phyloP scores from a whole-genome alignment of 768 basidiomycete genomes.

The Termitomyces sp. region DNA sequence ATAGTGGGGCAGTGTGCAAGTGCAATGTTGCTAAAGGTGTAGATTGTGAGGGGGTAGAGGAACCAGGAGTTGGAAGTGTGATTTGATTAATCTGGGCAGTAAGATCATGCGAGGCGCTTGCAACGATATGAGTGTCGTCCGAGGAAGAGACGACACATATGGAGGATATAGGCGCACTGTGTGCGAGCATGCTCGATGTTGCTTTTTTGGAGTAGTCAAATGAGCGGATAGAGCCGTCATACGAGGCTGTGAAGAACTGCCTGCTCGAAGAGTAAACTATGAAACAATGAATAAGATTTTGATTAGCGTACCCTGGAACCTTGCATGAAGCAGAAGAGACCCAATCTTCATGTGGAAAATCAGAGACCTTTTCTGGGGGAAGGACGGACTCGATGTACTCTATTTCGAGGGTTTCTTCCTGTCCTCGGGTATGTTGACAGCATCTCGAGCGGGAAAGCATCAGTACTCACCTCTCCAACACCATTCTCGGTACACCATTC shows the following conservation, averaged over 20 bases:
- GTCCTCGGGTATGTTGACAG: background rate
- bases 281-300: background rate
- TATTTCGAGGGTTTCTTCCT: constrained; percentile 90
- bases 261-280: constrained; percentile 29
- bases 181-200: constrained; percentile 42
- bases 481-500: constrained; percentile 73
- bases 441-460: background rate
- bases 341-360: constrained; percentile 90
- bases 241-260: constrained; percentile 71
- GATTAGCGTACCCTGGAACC: constrained; percentile 40
- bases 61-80: constrained; percentile 19
- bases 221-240: constrained; percentile 70
- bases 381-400: constrained; percentile 89
- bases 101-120: constrained; percentile 76
- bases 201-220: constrained; percentile 68
- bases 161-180: constrained; percentile 66
- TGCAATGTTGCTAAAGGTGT: constrained; percentile 61
- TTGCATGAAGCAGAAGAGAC: constrained; percentile 74
- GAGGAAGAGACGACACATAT: constrained; percentile 46
- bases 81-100: constrained; percentile 55
- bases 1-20: constrained; percentile 78
- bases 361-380: constrained; percentile 77
- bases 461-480: constrained; percentile 56
- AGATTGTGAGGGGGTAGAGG: constrained; percentile 22
- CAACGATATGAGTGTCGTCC: constrained; percentile 36